Evolutionary conservation across 2,329 filamentous ascomycete species (phyloP).

Genomic region (Fusarium nodosum): DNA sequence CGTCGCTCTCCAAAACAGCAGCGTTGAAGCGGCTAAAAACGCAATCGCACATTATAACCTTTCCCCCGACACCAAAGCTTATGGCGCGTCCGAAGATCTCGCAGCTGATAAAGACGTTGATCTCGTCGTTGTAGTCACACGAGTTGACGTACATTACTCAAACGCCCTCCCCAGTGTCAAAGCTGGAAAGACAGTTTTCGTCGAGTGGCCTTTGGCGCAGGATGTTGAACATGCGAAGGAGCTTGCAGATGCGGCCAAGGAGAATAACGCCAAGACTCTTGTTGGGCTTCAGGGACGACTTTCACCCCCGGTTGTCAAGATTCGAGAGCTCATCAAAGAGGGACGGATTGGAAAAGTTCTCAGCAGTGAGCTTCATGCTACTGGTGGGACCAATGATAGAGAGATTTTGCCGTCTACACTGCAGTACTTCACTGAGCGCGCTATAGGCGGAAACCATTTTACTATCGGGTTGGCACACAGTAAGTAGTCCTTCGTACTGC

Average conservation of each 20-base stretch:
- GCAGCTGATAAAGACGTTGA: conserved; percentile 65
- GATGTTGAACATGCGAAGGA: conserved; percentile 58
- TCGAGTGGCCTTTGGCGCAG: conserved; percentile 71
- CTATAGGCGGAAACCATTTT: conserved; percentile 61
- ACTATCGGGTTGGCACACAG: conserved; percentile 61
- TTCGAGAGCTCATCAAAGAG: conserved; percentile 60
- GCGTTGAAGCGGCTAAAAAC: conserved; percentile 57
- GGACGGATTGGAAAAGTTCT: conserved; percentile 66
- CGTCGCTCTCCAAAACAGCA: conserved; percentile 67
- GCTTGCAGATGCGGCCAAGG: conserved; percentile 55
- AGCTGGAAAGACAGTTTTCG: conserved; percentile 66
- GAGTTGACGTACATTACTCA: conserved; percentile 66
- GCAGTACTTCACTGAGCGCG: conserved; percentile 63
- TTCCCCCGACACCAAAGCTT: conserved; percentile 58
- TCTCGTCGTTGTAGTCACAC: conserved; percentile 67
- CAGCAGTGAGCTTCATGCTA: conserved; percentile 61
- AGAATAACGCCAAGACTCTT: conserved; percentile 56
- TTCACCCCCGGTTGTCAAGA: conserved; percentile 59
- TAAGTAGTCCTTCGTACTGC: conserved; percentile 44
- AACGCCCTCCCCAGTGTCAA: conserved; percentile 62
- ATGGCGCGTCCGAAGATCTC: conserved; percentile 64
- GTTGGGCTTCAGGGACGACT: conserved; percentile 67
- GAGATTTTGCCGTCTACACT: conserved; percentile 53
- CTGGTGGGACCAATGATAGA: conserved; percentile 55
- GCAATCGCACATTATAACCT: conserved; percentile 62